Evolutionary conservation across 176 grass and related monocot genomes (phyloP).

Genomic region (Phoenix dactylifera): DNA sequence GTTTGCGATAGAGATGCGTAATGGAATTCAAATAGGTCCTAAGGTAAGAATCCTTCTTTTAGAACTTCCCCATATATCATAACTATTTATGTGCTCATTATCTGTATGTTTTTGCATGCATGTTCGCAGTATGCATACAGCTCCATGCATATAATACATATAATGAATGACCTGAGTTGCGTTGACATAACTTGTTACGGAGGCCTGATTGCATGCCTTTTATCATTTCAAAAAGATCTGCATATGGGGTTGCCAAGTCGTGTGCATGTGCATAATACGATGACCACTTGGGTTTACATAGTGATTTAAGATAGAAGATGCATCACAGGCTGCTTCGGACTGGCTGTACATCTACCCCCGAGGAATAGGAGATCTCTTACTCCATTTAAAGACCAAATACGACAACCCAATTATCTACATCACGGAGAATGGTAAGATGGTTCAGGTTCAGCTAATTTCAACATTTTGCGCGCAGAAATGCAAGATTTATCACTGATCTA

Average conservation of each 20-base stretch:
- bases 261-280: neutral
- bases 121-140: neutral
- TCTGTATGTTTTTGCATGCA: neutral
- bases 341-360: no score
- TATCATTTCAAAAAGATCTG: neutral
- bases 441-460: neutral
- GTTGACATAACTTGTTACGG: neutral
- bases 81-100: neutral
- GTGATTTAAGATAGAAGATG: neutral
- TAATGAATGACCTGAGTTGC: neutral
- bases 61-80: neutral
- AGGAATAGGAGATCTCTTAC: no score
- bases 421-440: no score
- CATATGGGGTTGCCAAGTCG: neutral
- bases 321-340: constrained; percentile 25
- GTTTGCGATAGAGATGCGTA: constrained; percentile 28
- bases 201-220: neutral
- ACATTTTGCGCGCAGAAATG: constrained; percentile 9
- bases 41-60: constrained; percentile 12
- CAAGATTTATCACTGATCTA: neutral
- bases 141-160: neutral
- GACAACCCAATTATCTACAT: no score
- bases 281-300: neutral
- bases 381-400: no score
- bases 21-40: constrained; percentile 43